phyloP scores from a whole-genome alignment of 768 basidiomycete genomes.

The Kwoniella dejecticola region DNA sequence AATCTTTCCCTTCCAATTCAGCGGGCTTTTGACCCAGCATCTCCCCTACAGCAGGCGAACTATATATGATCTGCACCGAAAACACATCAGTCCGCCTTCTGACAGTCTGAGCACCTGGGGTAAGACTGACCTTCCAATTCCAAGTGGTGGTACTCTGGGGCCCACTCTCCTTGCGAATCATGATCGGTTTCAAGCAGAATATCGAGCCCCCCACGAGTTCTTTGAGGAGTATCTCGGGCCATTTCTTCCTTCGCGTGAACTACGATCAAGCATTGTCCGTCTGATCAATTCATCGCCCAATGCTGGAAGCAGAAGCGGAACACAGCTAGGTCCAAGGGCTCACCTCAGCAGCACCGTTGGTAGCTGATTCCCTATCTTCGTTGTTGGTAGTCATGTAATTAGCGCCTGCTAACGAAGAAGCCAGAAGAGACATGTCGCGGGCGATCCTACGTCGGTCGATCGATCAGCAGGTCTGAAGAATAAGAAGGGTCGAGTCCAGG shows the following conservation, averaged over 20 bases:
- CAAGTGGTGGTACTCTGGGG: conserved; percentile 3
- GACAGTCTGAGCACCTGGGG: too few species aligned
- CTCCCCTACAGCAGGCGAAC: conserved; percentile 45
- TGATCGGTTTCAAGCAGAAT: conserved; percentile 52
- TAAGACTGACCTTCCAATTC: conserved; percentile 32
- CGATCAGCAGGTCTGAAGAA: too few species aligned
- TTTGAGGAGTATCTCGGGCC: conserved; percentile 53
- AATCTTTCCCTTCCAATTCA: conserved; percentile 50
- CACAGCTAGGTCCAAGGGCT: neutral
- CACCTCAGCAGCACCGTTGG: conserved; percentile 27
- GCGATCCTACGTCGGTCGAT: neutral
- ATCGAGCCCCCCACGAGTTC: conserved; percentile 50
- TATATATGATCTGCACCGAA: conserved; percentile 43
- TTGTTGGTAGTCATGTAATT: conserved; percentile 27
- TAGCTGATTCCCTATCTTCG: conserved; percentile 21
- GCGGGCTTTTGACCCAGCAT: conserved; percentile 47
- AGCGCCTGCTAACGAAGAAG: conserved; percentile 27
- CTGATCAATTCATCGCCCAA: too few species aligned
- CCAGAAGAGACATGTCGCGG: conserved; percentile 23
- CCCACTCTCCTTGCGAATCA: conserved; percentile 6
- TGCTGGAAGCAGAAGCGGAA: too few species aligned
- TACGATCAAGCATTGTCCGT: conserved; percentile 10
- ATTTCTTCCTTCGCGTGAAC: conserved; percentile 55
- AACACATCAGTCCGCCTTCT: neutral
- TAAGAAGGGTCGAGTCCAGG: too few species aligned